Base-by-base conservation (phyloP, 768 basidiomycete species). In the Tulasnella sp. region DNA sequence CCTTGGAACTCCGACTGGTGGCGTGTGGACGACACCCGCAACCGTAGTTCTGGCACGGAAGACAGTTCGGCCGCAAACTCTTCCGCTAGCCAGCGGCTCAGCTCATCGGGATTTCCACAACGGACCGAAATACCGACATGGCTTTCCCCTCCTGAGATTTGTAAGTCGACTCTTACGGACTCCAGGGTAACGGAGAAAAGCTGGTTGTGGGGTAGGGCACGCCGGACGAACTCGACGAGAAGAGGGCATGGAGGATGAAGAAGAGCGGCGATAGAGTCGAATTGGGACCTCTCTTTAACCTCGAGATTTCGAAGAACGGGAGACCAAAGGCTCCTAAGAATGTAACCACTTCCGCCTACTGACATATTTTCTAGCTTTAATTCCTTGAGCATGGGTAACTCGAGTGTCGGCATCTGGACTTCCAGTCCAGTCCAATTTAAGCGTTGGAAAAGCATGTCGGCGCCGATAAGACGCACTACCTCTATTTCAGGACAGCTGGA, bases 21-120 rank as follows among this genome's bases (percentile, higher is more conserved):
- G 12, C 64, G 34, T 69, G 54, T 54, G 54, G 54, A 69, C 34
- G 64, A 69, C 31, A 69, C 64, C 9, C 64, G 64, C 64, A 69
- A 69, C 14, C 34, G 64, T 16, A 69, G 16, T 18, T 69, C 64
- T 28, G 31, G 2, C 6, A 69, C 64, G 64, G n/a, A 69, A 24
- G 31, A 69, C 31, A 69, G 64, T 16, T 69, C 64, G 4, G 28
- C 18, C 11, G 16, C 31, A 37, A 69, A 69, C 34, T 69, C 31
- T 12, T 69, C 34, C 64, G 64, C 64, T 69, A 69, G 28, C 64
- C 64, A 69, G 16, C 34, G 3, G 28, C 64, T 69, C 31, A 69
- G 34, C 31, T 69, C 64, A 37, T 28, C 64, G 4, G 64, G 64
- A 69, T 69, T 28, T 18, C 14, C 5, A 18, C 64, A 69, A 37